Evolutionary conservation across 192 early-diverging fungal species (phyloP).

Genomic region (Physocladia obscura): DNA sequence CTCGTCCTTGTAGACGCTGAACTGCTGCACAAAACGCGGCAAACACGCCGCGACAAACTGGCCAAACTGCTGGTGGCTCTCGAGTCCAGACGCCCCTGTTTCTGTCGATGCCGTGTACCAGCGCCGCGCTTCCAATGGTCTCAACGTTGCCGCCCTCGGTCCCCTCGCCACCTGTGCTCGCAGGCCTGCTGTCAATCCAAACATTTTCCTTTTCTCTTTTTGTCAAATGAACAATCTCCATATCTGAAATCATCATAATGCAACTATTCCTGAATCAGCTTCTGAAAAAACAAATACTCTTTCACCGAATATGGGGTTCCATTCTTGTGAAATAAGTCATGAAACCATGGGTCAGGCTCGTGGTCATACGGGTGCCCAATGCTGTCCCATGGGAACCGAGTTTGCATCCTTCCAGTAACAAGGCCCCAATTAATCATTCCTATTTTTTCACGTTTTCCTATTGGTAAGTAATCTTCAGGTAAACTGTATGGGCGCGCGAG

Average conservation of each 20-base stretch:
- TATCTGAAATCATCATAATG: too few relatives aligned
- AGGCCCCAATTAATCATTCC: constrained; percentile 20
- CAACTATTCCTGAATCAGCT: too few relatives aligned
- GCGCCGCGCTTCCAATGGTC: too few relatives aligned
- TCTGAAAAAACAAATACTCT: too few relatives aligned
- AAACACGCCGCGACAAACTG: constrained; percentile 80
- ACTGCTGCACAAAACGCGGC: constrained; percentile 96
- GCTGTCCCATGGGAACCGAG: constrained; percentile 1
- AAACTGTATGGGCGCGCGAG: background rate
- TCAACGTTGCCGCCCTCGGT: too few relatives aligned
- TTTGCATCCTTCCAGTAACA: background rate
- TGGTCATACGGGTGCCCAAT: background rate
- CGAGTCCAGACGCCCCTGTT: background rate
- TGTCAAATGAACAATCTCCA: too few relatives aligned
- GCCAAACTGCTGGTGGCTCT: constrained; percentile 66
- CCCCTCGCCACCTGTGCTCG: too few relatives aligned
- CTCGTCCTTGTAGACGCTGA: constrained; percentile 97
- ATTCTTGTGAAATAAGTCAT: constrained; percentile 1
- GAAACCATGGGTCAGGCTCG: constrained; percentile 8
- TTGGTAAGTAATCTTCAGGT: background rate
- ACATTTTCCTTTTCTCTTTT: too few relatives aligned
- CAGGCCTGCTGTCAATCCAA: too few relatives aligned
- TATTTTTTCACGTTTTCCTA: background rate
- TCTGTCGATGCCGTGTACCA: background rate
- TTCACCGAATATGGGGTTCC: constrained; percentile 2